Evolutionary conservation across 495 filamentous ascomycete species (phyloP), one percentile per base, ranked within the genome.

Genomic region (Hypoxylon trugodes): DNA sequence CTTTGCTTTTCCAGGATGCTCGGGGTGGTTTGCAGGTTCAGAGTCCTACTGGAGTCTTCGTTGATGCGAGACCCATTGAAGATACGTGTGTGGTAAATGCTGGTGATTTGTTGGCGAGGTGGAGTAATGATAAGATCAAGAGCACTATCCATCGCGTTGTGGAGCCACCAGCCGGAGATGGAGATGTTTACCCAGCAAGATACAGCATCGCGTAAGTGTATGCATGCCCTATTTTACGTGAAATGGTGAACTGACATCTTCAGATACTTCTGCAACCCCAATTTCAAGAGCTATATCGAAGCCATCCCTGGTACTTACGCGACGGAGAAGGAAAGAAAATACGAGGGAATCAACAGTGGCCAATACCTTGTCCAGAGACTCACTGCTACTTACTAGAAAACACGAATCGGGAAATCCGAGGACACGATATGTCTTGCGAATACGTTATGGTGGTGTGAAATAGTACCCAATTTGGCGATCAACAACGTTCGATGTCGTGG

Each of bases 1-100:
- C 94, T 1, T 76, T 96, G 26, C 82, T 98, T 13, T 97, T 98
- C 76, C 94, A 98, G 72, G 94, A 97, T 76, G 64, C 77, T 32
- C 77, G 85, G 19, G 94, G 94, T 1, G 94, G 94, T 0, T 69
- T 97, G 54, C 93, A 98, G 75, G 93, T 96, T 7, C 84, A 86
- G 69, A 88, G 84, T 32, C 90, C 92, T 0, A 85, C 83, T 24
- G 90, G 90, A 0, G 86, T 80, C 0, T 98, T 92, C 71, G 85
- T 96, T 13, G 86, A 96, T 68, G 94, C 90, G 13, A 90, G 83
- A 24, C 94, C 94, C 0, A 91, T 96, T 50, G 79, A 86, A 24
- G 89, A 86, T 46, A 93, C 92, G 2, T 89, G 95, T 50, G 91
- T 98, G 4, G 83, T 98, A 25, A 97, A 98, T 73, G 93, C 93